phyloP scores from a whole-genome alignment of 768 basidiomycete genomes.

The Suillus subaureus region DNA sequence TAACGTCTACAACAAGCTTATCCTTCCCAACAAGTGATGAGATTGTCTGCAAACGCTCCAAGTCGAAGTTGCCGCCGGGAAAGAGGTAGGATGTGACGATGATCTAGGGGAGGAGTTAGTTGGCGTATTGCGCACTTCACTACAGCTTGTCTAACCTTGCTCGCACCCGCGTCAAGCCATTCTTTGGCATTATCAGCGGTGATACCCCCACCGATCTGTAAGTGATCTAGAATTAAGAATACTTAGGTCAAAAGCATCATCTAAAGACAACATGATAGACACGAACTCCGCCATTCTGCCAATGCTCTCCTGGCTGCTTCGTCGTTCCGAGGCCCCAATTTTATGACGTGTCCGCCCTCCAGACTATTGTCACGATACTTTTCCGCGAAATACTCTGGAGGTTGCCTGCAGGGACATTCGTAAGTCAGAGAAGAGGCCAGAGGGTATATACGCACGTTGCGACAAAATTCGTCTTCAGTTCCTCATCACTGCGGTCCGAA shows the following conservation, averaged over 20 bases:
- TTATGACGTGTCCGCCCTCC: constrained; percentile 93
- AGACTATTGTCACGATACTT: constrained; percentile 74
- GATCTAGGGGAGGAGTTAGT: constrained; percentile 54
- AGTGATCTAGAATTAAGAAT: constrained; percentile 48
- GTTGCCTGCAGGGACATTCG: constrained; percentile 51
- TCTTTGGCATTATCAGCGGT: constrained; percentile 73
- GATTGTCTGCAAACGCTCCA: constrained; percentile 66
- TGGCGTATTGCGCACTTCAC: background rate
- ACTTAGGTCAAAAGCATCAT: constrained; percentile 9
- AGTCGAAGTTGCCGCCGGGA: constrained; percentile 76
- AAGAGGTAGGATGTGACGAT: constrained; percentile 99
- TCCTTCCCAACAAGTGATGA: constrained; percentile 75
- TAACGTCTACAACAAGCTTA: constrained; percentile 91
- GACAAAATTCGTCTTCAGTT: constrained; percentile 87
- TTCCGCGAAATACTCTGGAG: constrained; percentile 76
- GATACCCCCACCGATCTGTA: constrained; percentile 96
- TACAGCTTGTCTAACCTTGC: constrained; percentile 58
- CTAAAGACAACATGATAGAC: constrained; percentile 12
- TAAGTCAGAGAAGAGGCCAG: constrained; percentile 3
- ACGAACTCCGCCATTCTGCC: constrained; percentile 76
- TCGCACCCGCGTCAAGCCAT: constrained; percentile 90
- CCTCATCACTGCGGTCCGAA: constrained; percentile 60
- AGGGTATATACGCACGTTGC: constrained; percentile 60
- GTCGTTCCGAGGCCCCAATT: constrained; percentile 90
- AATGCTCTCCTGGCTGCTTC: constrained; percentile 86